Evolutionary conservation across 2,329 filamentous ascomycete species (phyloP), one percentile per base, ranked within the genome.

Genomic region (Epichloe sibirici): DNA sequence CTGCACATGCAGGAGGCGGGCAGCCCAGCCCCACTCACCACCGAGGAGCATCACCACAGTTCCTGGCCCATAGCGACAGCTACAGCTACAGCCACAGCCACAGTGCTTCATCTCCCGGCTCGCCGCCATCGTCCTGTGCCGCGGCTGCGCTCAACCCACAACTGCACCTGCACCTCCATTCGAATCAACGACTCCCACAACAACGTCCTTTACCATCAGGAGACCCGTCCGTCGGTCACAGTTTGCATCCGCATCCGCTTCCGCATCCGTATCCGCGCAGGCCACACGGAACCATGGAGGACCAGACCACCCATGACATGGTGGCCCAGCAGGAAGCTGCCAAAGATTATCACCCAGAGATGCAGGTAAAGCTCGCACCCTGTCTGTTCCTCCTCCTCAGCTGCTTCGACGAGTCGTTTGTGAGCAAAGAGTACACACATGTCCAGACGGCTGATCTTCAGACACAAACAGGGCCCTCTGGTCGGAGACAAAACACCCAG

Each of bases 401-500:
- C 31, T 4, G 31, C 31, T 3, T 11, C 31, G 3, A 31, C 1
- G 8, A 31, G 31, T 31, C 31, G 31, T 31, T 31, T 31, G 31
- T 31, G 31, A 31, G 31, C 31, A 31, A 31, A 31, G 9, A 31
- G 1, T 4, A 11, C 9, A 8, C 31, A 31, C 15, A 3, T 25
- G 15, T 46, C 25, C 44, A 46, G 31, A n/a, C 9, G 11, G 17
- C 48, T 51, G 45, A 56, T 17, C 5, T 5, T 9, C 46, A 50
- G 28, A 48, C 23, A 17, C 15, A 21, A 37, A 51, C 63, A 96
- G 91, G 90, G 89, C 52, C 87, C 88, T 56, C 75, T 90, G 48
- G 86, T 97, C 58, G 87, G 89, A 61, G 78, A 85, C 56, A 88
- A 86, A 69, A 81, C 82, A 63, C 80, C 86, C 49, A 94, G 85